A percentile compares a stretch with the other conserved stretches of the same genome.
Conservation (phyloP, 1,284 basidiomycete genomes). For the Malassezia pachydermatis region DNA sequence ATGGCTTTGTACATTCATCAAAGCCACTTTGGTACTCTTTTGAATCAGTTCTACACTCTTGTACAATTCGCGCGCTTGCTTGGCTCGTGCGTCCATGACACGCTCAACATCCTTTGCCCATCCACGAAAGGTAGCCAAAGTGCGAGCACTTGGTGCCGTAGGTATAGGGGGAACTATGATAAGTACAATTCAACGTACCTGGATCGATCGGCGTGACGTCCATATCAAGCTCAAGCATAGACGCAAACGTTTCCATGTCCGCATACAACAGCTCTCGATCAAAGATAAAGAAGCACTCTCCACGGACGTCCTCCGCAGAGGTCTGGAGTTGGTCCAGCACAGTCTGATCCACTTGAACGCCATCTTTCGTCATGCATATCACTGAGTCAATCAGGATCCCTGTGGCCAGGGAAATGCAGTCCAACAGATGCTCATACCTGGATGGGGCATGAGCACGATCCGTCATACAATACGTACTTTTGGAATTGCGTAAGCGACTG, state of each 20-base stretch:
- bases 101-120: slow-evolving; percentile 25
- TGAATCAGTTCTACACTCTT: slow-evolving; percentile 26
- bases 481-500: slow-evolving; percentile 35
- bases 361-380: slow-evolving; percentile 43
- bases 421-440: slow-evolving; percentile 37
- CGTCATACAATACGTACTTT: slow-evolving; percentile 10
- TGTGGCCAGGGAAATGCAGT: slow-evolving; percentile 41
- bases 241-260: slow-evolving; percentile 30
- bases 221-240: slow-evolving; percentile 28
- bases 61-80: slow-evolving; percentile 19
- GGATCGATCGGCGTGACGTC: slow-evolving; percentile 17
- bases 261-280: slow-evolving; percentile 42
- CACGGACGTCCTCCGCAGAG: background rate
- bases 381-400: slow-evolving; percentile 38
- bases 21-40: slow-evolving; percentile 32
- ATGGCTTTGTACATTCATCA: slow-evolving; percentile 37
- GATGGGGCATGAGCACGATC: too few species aligned
- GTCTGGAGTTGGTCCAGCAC: slow-evolving; percentile 29
- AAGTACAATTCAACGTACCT: background rate
- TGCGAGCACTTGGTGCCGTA: slow-evolving; percentile 29
- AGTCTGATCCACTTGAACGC: slow-evolving; percentile 36
- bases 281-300: slow-evolving; percentile 39
- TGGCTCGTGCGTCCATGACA: slow-evolving; percentile 7
- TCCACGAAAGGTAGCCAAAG: slow-evolving; percentile 25
- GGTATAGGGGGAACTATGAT: too few species aligned